Base-by-base conservation (phyloP, 2,329 filamentous ascomycete genomes). In the Beauveria sp. region DNA sequence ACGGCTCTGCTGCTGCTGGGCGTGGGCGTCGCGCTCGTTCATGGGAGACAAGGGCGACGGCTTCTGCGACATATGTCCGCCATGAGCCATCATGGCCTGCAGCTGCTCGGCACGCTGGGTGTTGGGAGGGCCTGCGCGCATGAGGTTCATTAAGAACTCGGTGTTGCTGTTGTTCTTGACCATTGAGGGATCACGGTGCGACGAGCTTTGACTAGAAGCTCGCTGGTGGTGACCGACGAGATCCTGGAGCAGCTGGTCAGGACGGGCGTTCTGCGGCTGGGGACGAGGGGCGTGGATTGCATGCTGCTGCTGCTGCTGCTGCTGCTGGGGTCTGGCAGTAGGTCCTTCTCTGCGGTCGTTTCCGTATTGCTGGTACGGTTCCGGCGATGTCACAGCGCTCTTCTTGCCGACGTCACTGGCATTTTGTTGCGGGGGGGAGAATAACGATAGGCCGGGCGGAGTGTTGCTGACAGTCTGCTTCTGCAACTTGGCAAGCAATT, bases 111-210 rank as follows among this genome's bases (percentile, higher is more conserved):
- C 76, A 63, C 79, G 75, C 44, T 80, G 79, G 6, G 75, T 71
- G 30, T 85, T 81, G 0, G 80, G 76, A 3, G 73, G 76, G 1
- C 70, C 70, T 43, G 75, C 75, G 62, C 81, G 79, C 90, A 96
- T 94, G 34, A 96, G 80, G 63, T 87, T 89, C 74, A 96, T 90
- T 54, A 96, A 77, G 70, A 94, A 92, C 65, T 96, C 89, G n/a
- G 88, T 84, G 67, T 93, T 90, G 67, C 80, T 84, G 70, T 82
- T 86, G 70, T 77, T 80, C 53, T 76, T 77, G 66, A 70, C 70
- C 59, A 63, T 65, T 66, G 65, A 74, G 62, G 77, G 76, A 56
- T 83, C 80, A 41, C 74, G 71, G 40, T 81, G 76, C 7, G 70
- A 71, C 18, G 76, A 78, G 43, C 76, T 73, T 63, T 84, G 83